Evolutionary conservation across 2,329 filamentous ascomycete genomes (phyloP).

Genomic region (Paecilomyces dactylethromorphus): DNA sequence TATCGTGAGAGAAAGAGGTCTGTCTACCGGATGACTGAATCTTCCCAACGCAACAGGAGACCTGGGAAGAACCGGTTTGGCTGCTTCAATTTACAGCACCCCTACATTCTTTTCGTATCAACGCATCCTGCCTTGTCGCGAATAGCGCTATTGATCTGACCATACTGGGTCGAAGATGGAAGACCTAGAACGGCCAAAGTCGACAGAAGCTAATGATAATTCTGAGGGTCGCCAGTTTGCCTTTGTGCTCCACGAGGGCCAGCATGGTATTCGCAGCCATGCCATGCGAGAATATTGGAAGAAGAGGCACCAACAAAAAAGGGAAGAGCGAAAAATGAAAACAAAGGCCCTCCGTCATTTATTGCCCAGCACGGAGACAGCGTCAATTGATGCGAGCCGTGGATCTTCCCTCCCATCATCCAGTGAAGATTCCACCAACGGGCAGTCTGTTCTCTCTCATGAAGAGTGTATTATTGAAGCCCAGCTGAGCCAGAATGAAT

Average conservation of each 20-base stretch:
- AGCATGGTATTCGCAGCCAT: conserved; percentile 25
- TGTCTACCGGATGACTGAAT: background rate
- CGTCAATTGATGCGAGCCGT: background rate
- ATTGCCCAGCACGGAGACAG: background rate
- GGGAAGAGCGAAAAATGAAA: background rate
- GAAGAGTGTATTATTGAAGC: background rate
- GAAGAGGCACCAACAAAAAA: conserved; percentile 14
- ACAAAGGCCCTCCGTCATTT: background rate
- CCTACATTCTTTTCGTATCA: background rate
- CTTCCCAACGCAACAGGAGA: background rate
- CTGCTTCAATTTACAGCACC: background rate
- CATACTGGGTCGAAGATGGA: background rate
- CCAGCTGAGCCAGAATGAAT: background rate
- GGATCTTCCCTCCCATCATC: background rate
- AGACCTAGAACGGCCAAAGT: background rate
- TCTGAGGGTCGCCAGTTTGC: conserved; percentile 6
- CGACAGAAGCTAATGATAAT: background rate
- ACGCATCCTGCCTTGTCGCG: background rate
- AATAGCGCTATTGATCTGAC: no score
- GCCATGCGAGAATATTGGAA: conserved; percentile 33
- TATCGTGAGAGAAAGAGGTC: background rate
- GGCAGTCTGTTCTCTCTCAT: background rate
- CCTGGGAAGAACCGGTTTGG: background rate
- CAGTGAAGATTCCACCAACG: background rate
- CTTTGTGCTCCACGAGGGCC: conserved; percentile 14